A percentile compares a stretch with the other conserved stretches of the same genome.
These are phyloP conservation scores for Chalciporus sp. DNA, from an alignment of 1,284 basidiomycete species.

Conservation along the genomic window DNA sequence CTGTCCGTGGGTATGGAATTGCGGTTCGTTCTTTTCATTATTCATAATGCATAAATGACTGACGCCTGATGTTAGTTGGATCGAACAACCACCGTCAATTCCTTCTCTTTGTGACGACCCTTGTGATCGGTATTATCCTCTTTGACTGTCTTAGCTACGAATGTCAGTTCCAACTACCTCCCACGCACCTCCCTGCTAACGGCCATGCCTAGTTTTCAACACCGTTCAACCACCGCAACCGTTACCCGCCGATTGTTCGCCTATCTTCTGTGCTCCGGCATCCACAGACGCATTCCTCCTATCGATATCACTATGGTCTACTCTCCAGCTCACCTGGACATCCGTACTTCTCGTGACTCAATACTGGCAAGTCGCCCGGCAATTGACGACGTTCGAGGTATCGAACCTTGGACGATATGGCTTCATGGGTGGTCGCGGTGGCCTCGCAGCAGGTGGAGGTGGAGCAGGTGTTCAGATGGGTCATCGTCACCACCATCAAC, in stretches of 20 bases:
- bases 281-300: constrained; percentile 85
- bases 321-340: constrained; percentile 94
- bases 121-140: constrained; percentile 78
- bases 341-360: constrained; percentile 84
- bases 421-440: constrained; percentile 95
- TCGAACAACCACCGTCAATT: constrained; percentile 95
- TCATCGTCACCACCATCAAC: constrained; percentile 55
- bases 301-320: constrained; percentile 80
- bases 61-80: constrained; percentile 63
- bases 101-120: constrained; percentile 82
- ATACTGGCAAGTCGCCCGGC: constrained; percentile 88
- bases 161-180: constrained; percentile 54
- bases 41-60: constrained; percentile 1
- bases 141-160: constrained; percentile 85
- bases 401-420: constrained; percentile 94
- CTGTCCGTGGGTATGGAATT: constrained; percentile 99
- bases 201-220: constrained; percentile 49
- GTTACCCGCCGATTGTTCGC: constrained; percentile 68
- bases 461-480: constrained; percentile 79
- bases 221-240: constrained; percentile 42
- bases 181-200: constrained; percentile 7
- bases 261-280: constrained; percentile 66
- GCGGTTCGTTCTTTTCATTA: constrained; percentile 58
- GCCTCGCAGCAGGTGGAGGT: constrained; percentile 92
- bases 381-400: constrained; percentile 97